Conservation (phyloP, 1,284 basidiomycete genomes). For the Ustilago nuda region DNA sequence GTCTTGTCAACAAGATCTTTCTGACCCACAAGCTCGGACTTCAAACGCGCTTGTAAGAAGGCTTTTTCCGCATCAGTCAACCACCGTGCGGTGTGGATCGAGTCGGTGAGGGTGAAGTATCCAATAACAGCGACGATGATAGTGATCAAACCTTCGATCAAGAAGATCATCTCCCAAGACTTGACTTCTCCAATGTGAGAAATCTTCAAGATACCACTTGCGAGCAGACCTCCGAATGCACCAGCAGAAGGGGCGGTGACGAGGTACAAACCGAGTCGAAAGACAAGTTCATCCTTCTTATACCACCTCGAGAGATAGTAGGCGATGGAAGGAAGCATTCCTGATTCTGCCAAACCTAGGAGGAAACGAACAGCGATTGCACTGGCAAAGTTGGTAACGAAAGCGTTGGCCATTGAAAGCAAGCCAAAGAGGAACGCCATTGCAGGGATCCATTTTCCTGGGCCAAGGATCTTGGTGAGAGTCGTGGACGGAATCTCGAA, state of each 20-base stretch:
- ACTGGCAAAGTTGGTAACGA: conserved; percentile 65
- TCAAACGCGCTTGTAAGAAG: conserved; percentile 50
- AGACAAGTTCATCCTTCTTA: conserved; percentile 65
- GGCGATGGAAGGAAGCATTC: conserved; percentile 63
- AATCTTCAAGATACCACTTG: conserved; percentile 45
- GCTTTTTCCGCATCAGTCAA: conserved; percentile 66
- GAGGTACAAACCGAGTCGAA: conserved; percentile 67
- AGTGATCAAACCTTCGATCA: conserved; percentile 70
- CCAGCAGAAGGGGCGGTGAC: conserved; percentile 55
- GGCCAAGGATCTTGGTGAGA: conserved; percentile 71
- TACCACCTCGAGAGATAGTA: conserved; percentile 69
- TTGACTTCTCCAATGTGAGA: conserved; percentile 40
- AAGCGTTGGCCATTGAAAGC: conserved; percentile 57
- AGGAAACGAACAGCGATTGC: conserved; percentile 68
- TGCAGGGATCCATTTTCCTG: conserved; percentile 69
- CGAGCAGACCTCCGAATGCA: conserved; percentile 68
- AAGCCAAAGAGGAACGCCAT: conserved; percentile 57
- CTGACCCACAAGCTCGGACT: conserved; percentile 52
- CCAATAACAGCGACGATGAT: conserved; percentile 64
- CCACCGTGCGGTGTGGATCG: conserved; percentile 68
- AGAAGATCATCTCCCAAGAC: conserved; percentile 69
- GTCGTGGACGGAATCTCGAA: conserved; percentile 76
- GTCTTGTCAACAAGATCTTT: conserved; percentile 47
- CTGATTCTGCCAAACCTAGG: conserved; percentile 69
- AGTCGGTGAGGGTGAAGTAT: conserved; percentile 68